phyloP scores from a whole-genome alignment of 1,284 basidiomycete genomes.

The Entoloma clypeatum region DNA sequence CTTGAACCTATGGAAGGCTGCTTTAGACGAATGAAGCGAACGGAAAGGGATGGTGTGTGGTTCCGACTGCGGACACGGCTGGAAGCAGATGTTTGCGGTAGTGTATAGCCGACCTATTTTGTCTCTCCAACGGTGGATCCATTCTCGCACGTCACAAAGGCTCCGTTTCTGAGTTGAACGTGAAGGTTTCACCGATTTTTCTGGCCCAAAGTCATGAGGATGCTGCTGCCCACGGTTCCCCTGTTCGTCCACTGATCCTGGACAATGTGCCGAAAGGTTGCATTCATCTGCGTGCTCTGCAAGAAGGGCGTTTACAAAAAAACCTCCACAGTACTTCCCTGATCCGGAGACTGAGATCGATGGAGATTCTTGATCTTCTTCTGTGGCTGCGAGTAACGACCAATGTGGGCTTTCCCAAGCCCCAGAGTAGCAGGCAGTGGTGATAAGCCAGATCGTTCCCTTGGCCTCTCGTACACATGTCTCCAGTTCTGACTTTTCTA shows the following conservation, averaged over 20 bases:
- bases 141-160: not conserved
- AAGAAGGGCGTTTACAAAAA: constrained; percentile 1
- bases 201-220: not conserved
- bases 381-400: not conserved
- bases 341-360: constrained; percentile 1
- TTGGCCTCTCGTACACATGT: not conserved
- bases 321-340: not conserved
- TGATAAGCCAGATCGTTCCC: not conserved
- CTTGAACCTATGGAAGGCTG: not conserved
- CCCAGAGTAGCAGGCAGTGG: constrained; percentile 2
- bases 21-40: not conserved
- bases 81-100: not conserved
- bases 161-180: not conserved
- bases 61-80: constrained; percentile 1
- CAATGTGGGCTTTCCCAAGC: not conserved
- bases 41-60: not conserved
- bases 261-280: not conserved
- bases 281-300: not conserved
- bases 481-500: not conserved
- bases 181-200: not conserved
- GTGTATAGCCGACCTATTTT: constrained; percentile 1
- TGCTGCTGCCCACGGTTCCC: not conserved
- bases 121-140: constrained; percentile 1
- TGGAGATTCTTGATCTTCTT: constrained; percentile 1
- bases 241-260: not conserved